Evolutionary conservation across 768 basidiomycete species (phyloP), one percentile per base, ranked within the genome.

Genomic region (Calvatia gigantea): DNA sequence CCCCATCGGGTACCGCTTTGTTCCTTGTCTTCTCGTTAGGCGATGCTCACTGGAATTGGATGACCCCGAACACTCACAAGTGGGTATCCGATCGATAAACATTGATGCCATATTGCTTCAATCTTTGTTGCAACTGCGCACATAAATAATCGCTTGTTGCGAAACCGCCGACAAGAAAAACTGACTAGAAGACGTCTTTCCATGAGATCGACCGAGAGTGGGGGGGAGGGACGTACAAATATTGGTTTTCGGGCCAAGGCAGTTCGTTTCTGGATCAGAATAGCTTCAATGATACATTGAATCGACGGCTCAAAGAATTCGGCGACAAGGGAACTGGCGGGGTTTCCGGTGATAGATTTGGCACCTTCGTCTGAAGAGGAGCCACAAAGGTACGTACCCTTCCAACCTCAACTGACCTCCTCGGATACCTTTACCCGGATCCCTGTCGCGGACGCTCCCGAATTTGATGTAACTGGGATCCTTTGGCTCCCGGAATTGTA

Each of bases 101-200:
- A 32, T 61, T 66, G 38, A 78, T 59, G 23, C 73, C 71, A 0
- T 68, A 60, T 2, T 66, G 57, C 2, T 65, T 65, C 14, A 83
- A 64, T 7, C 64, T 55, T 50, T 62, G 65, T 51, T 70, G 73
- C 2, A 83, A 67, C 51, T 71, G 64, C 1, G 67, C 55, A 58
- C 71, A 76, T 14, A 83, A 62, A 71, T 76, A 82, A 45, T 79
- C 74, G 58, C 75, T 81, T 0, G 78, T 75, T 12, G 77, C 76
- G 61, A 82, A 83, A 0, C 80, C 81, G 14, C 81, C 81, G 7
- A 82, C 79, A 1, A 83, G 69, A 45, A 75, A 67, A 5, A 74
- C 67, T 12, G 66, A 65, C 75, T 75, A 42, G 19, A 21, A 2
- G 17, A 23, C 9, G 29, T 17, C 5, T 19, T 2, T 9, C 4